phyloP scores from a whole-genome alignment of 2,329 filamentous ascomycete species.

The Furcasterigmium sp. region DNA sequence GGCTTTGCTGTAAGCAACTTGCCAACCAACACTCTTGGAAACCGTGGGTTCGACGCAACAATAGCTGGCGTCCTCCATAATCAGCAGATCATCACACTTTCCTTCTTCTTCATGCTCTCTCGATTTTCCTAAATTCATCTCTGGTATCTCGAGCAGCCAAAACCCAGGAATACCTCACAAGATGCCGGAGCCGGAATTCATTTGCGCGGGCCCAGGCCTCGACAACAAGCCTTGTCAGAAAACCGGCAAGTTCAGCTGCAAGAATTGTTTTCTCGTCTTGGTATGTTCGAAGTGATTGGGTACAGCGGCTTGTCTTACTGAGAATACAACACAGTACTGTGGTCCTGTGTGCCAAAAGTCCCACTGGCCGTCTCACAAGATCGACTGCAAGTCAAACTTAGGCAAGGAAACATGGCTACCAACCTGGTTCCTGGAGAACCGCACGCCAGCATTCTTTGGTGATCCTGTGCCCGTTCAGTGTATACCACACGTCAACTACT shows the following conservation, averaged over 20 bases:
- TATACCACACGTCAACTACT: constrained; percentile 1
- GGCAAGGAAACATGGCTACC: constrained; percentile 22
- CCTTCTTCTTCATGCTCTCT: too few relatives aligned
- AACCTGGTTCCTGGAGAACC: constrained; percentile 17
- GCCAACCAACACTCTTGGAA: too few relatives aligned
- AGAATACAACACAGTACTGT: constrained; percentile 23
- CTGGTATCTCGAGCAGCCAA: too few relatives aligned
- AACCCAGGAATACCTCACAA: not conserved
- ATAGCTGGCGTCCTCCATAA: too few relatives aligned
- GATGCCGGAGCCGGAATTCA: not conserved
- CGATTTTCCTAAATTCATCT: too few relatives aligned
- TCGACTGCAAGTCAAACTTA: constrained; percentile 21
- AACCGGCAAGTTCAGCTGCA: constrained; percentile 1
- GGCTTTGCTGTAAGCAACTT: too few relatives aligned
- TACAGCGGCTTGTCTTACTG: not conserved
- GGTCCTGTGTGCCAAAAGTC: constrained; percentile 20
- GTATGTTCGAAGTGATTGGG: not conserved
- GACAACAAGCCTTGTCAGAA: not conserved
- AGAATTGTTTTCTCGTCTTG: constrained; percentile 3
- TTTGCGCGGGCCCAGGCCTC: not conserved
- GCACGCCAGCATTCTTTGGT: constrained; percentile 17
- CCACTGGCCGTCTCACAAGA: constrained; percentile 23
- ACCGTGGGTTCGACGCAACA: too few relatives aligned
- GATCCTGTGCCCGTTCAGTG: not conserved
- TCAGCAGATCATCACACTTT: too few relatives aligned